Evolutionary conservation across 208 protist species (phyloP).

Genomic region (Leishmania major): DNA sequence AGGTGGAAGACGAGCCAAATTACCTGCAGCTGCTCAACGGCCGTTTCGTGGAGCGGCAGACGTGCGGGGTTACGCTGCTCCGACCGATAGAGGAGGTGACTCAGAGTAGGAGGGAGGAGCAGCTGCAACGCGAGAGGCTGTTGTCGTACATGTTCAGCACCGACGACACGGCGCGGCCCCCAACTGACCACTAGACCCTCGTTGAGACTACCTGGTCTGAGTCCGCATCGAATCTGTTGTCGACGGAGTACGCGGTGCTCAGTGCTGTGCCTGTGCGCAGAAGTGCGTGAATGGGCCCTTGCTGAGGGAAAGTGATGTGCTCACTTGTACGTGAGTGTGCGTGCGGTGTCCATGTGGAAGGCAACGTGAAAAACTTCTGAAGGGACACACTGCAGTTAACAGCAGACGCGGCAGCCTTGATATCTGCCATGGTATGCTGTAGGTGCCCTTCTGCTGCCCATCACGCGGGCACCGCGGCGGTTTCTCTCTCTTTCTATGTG

Average conservation of each 20-base stretch:
- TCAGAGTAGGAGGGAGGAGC: slow-evolving; percentile 17
- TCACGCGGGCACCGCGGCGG: background rate
- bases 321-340: background rate
- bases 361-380: background rate
- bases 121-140: slow-evolving; percentile 15
- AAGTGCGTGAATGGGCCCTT: background rate
- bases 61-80: slow-evolving; percentile 73
- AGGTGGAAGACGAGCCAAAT: slow-evolving; percentile 61
- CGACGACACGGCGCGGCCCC: background rate
- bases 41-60: slow-evolving; percentile 79
- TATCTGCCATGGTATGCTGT: background rate
- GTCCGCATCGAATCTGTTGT: no score
- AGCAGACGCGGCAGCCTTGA: background rate
- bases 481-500: background rate
- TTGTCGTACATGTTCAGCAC: slow-evolving; percentile 1
- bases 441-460: background rate
- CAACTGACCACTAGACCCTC: background rate
- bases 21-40: slow-evolving; percentile 86
- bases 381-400: background rate
- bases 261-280: background rate
- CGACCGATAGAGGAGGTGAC: slow-evolving; percentile 61
- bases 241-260: background rate
- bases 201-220: background rate
- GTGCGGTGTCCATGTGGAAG: background rate
- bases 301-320: background rate